Evolutionary conservation across 2,329 filamentous ascomycete genomes (phyloP).

Genomic region (Epichloe typhina): DNA sequence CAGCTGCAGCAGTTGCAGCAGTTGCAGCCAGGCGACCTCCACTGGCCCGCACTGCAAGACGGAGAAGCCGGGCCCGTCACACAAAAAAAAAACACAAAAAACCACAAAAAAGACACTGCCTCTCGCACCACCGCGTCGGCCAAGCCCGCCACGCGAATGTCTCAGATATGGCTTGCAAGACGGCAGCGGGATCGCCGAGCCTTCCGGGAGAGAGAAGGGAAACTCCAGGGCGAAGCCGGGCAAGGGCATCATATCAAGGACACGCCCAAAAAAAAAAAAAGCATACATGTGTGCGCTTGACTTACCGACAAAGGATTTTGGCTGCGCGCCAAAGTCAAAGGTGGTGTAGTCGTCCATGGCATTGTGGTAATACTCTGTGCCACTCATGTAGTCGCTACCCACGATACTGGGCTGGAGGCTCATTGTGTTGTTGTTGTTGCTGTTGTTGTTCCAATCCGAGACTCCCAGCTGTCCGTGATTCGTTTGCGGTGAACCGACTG

Average conservation of each 20-base stretch:
- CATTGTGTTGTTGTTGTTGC: conserved; percentile 27
- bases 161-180: conserved; percentile 5
- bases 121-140: background rate
- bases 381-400: conserved; percentile 39
- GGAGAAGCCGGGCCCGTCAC: background rate
- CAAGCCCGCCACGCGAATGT: conserved; percentile 1
- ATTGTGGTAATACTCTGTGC: conserved; percentile 39
- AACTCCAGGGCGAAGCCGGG: background rate
- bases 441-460: conserved; percentile 38
- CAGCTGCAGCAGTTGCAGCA: too few relatives aligned
- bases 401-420: conserved; percentile 52
- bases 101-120: background rate
- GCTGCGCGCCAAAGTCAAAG: conserved; percentile 31
- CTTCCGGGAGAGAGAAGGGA: background rate
- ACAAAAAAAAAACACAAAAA: too few relatives aligned
- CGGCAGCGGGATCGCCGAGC: conserved; percentile 4
- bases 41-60: too few relatives aligned
- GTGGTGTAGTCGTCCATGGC: conserved; percentile 37
- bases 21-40: too few relatives aligned
- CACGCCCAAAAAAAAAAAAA: background rate
- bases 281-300: conserved; percentile 11
- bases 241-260: background rate
- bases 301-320: conserved; percentile 46
- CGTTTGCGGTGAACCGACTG: conserved; percentile 53
- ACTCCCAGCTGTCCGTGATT: conserved; percentile 44